Evolutionary conservation across 179 eudicot species (phyloP).

Genomic region (Gypsophila paniculata): DNA sequence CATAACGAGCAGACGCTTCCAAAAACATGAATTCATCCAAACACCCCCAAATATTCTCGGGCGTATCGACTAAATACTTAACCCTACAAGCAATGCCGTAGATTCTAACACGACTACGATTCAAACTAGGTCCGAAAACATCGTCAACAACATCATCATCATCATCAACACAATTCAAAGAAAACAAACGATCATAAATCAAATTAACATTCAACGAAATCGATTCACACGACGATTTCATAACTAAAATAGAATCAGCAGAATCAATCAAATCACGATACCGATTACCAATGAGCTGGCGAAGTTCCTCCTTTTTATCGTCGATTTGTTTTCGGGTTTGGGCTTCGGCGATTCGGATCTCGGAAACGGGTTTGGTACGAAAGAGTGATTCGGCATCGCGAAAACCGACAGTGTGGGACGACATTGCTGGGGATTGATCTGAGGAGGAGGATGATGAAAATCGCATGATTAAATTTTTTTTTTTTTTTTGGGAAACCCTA

Average conservation of each 20-base stretch:
- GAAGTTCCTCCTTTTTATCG: constrained; percentile 81
- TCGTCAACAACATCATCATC: too few relatives aligned
- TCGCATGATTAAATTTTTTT: constrained; percentile 36
- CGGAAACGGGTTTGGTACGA: constrained; percentile 69
- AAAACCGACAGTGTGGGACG: constrained; percentile 23
- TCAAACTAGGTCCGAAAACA: constrained; percentile 24
- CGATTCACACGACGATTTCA: constrained; percentile 76
- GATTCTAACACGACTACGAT: constrained; percentile 38
- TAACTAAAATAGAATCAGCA: constrained; percentile 74
- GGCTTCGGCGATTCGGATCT: constrained; percentile 65
- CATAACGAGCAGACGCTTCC: constrained; percentile 66
- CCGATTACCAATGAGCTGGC: constrained; percentile 79
- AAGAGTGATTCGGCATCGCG: constrained; percentile 73
- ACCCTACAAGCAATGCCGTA: constrained; percentile 83
- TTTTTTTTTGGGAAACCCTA: constrained; percentile 16
- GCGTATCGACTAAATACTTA: constrained; percentile 93
- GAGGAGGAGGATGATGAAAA: constrained; percentile 14
- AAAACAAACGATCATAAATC: constrained; percentile 42
- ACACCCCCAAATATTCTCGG: constrained; percentile 95
- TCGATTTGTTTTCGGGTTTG: constrained; percentile 71
- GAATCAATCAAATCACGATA: constrained; percentile 91
- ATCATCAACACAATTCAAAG: constrained; percentile 27
- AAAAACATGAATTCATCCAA: constrained; percentile 86
- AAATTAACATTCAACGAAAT: constrained; percentile 59
- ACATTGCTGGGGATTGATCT: constrained; percentile 31